Percentiles rank a stretch among this genome's conserved stretches.
These are phyloP conservation scores for Solanum dulcamara DNA, from an alignment of 257 asterid species.

Conservation along the genomic window DNA sequence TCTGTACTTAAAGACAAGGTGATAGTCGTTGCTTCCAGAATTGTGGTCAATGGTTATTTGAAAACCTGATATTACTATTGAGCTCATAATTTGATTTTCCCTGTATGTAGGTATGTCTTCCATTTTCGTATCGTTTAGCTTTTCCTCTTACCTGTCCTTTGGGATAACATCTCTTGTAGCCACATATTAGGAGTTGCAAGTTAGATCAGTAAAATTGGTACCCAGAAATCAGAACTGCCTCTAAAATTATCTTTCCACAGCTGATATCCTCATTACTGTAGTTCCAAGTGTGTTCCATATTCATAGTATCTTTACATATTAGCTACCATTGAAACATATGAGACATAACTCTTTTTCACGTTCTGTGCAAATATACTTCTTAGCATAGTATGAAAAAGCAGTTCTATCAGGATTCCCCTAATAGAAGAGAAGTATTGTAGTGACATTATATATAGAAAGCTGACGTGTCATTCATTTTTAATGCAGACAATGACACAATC, in stretches of 20 bases:
- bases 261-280: neutral
- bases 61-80: neutral
- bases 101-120: neutral
- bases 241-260: neutral
- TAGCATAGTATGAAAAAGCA: neutral
- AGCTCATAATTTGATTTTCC: neutral
- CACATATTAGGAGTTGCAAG: neutral
- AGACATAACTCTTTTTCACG: neutral
- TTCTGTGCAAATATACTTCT: neutral
- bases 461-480: neutral
- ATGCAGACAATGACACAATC: slow-evolving; percentile 90
- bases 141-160: neutral
- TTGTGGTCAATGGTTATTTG: neutral
- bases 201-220: neutral
- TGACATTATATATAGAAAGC: neutral
- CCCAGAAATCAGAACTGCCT: neutral
- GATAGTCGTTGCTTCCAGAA: neutral
- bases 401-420: neutral
- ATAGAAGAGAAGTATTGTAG: neutral
- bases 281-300: neutral
- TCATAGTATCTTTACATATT: neutral
- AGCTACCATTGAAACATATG: neutral
- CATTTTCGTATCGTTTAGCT: neutral
- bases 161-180: neutral
- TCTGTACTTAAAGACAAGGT: neutral